Base-by-base conservation (phyloP, 306 rosid genomes). In the Vicia villosa region DNA sequence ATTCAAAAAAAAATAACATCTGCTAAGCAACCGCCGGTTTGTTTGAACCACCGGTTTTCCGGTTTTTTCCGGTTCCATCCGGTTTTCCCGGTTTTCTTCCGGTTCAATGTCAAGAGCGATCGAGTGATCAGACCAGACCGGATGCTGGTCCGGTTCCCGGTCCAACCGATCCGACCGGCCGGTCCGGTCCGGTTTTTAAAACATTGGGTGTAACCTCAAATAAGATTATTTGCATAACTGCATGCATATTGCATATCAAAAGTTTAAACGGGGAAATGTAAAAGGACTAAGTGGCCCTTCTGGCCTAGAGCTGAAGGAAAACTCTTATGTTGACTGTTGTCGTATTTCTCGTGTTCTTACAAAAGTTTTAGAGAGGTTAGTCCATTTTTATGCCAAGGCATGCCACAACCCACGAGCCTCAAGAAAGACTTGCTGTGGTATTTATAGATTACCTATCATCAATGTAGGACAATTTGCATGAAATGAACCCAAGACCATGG, bases 171-270 rank as follows among this genome's bases (percentile, higher is more conserved):
- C n/a, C n/a, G n/a, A n/a, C n/a, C n/a, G n/a, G n/a, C n/a, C n/a
- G n/a, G n/a, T n/a, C n/a, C n/a, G n/a, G n/a, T n/a, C n/a, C n/a
- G n/a, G n/a, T n/a, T n/a, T n/a, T n/a, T n/a, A n/a, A n/a, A n/a
- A n/a, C n/a, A n/a, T n/a, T n/a, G n/a, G 37, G 3, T 26, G 19
- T 5, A 56, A 32, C 22, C 65, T 59, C 45, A 32, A 59, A 32
- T 59, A 32, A 59, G 43, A 42, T 32, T 34, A 59, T 59, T 58
- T 59, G 65, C 43, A 32, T 15, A 8, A 37, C 14, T 59, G 43
- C 36, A 32, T 58, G 42, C 43, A 14, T 30, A 30, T 30, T 30
- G 36, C 36, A 32, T 57, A 30, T 14, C 38, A 57, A 57, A 32
- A 57, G 63, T 61, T 61, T 37, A 36, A 11, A 36, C 6, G 16